Conservation (phyloP, 495 filamentous ascomycete genomes). For the Friedmanniomyces simplex region DNA sequence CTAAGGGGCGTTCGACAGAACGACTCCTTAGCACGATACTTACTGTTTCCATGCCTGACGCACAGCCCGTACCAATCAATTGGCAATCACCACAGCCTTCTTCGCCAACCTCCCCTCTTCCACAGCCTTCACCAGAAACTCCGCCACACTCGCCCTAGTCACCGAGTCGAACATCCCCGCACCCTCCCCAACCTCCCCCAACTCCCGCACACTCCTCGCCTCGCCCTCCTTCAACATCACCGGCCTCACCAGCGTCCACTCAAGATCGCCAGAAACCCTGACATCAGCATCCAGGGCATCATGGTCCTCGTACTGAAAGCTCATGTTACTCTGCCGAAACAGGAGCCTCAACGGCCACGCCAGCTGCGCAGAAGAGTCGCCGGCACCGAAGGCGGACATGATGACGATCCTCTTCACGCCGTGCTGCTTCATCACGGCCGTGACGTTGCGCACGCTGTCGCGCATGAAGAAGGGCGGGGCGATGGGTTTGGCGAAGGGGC, state of each 20-base stretch:
- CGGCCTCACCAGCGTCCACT: slow-evolving; percentile 32
- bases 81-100: slow-evolving; percentile 35
- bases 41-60: too few species aligned
- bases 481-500: slow-evolving; percentile 18
- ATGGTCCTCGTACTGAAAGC: slow-evolving; percentile 31
- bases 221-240: slow-evolving; percentile 29
- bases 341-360: slow-evolving; percentile 29
- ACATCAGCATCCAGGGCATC: slow-evolving; percentile 28
- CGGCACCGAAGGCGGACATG: slow-evolving; percentile 35
- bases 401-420: slow-evolving; percentile 30
- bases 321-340: slow-evolving; percentile 29
- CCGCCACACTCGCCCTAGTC: slow-evolving; percentile 35
- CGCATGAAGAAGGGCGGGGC: slow-evolving; percentile 27
- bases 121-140: slow-evolving; percentile 35
- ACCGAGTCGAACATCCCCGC: slow-evolving; percentile 27
- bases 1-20: not conserved
- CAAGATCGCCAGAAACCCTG: slow-evolving; percentile 19
- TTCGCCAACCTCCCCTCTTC: slow-evolving; percentile 31
- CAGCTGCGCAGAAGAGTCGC: slow-evolving; percentile 26
- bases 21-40: too few species aligned
- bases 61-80: slow-evolving; percentile 16
- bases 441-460: slow-evolving; percentile 24
- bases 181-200: slow-evolving; percentile 31
- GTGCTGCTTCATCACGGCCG: slow-evolving; percentile 32
- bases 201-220: slow-evolving; percentile 27